Evolutionary conservation across 1,284 basidiomycete genomes (phyloP).

Genomic region (Anthracocystis setariae): DNA sequence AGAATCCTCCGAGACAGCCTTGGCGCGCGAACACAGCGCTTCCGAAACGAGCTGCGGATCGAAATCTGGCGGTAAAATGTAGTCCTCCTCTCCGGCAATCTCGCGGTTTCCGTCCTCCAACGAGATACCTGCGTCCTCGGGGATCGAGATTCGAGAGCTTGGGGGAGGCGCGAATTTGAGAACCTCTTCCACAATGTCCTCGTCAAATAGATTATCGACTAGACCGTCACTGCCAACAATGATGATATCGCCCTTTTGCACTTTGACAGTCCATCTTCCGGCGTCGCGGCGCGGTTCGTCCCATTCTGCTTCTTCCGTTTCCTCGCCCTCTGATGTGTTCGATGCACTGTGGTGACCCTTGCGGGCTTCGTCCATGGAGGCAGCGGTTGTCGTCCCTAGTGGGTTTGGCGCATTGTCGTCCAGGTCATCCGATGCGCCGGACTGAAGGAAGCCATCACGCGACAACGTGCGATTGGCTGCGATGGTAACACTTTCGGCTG

Average conservation of each 20-base stretch:
- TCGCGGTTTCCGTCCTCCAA: constrained; percentile 16
- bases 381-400: constrained; percentile 35
- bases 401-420: constrained; percentile 54
- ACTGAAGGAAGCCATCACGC: constrained; percentile 51
- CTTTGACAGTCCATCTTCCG: constrained; percentile 78
- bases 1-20: constrained; percentile 71
- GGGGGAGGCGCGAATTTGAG: constrained; percentile 72
- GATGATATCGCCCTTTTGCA: constrained; percentile 85
- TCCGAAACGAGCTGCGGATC: constrained; percentile 72
- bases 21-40: constrained; percentile 71
- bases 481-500: constrained; percentile 74
- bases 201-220: constrained; percentile 93
- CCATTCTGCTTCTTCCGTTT: constrained; percentile 56
- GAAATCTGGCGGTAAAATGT: constrained; percentile 62
- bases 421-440: constrained; percentile 49
- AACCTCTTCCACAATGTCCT: constrained; percentile 90
- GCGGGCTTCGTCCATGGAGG: constrained; percentile 42
- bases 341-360: constrained; percentile 7
- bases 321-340: constrained; percentile 23
- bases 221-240: constrained; percentile 90
- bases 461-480: constrained; percentile 53
- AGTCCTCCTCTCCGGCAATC: constrained; percentile 25
- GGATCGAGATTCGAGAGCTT: constrained; percentile 11
- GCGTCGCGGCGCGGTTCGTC: constrained; percentile 72
- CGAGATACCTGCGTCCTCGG: constrained; percentile 21